A percentile compares a stretch with the other conserved stretches of the same genome.
Conservation (phyloP, 257 asterid species). For the Cinchona pubescens region DNA sequence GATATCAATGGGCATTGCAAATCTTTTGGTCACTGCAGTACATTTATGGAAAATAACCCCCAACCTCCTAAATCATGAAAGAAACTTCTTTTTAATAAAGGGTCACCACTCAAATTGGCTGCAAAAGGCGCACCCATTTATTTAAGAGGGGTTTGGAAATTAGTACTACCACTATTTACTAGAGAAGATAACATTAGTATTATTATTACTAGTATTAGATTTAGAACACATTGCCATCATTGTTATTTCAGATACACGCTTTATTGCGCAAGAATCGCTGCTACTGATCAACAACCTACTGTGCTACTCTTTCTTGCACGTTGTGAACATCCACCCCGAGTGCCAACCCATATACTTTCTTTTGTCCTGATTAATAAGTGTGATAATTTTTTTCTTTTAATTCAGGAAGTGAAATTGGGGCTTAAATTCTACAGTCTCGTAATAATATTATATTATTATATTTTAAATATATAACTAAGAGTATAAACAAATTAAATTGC, state of each 20-base stretch:
- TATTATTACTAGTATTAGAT: conserved; percentile 33
- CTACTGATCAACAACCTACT: not conserved
- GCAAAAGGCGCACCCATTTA: conserved; percentile 27
- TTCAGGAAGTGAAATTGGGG: too few species aligned
- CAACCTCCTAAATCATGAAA: conserved; percentile 45
- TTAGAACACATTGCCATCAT: conserved; percentile 52
- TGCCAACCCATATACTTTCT: too few species aligned
- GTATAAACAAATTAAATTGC: too few species aligned
- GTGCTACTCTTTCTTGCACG: conserved; percentile 29
- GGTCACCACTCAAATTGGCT: conserved; percentile 36
- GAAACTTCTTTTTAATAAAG: conserved; percentile 25
- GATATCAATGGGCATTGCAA: conserved; percentile 42
- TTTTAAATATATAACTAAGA: too few species aligned
- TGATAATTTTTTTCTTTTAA: too few species aligned
- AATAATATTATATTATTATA: too few species aligned
- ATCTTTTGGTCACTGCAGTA: conserved; percentile 55
- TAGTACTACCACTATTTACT: conserved; percentile 11
- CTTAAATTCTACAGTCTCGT: too few species aligned
- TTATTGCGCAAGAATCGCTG: not conserved
- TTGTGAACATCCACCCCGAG: too few species aligned
- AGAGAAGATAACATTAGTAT: conserved; percentile 32
- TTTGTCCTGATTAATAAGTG: too few species aligned
- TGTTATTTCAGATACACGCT: conserved; percentile 29
- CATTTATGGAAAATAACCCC: conserved; percentile 43
- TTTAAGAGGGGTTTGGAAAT: conserved; percentile 27